Conservation (phyloP, 1,284 basidiomycete genomes). For the Volvariella volvacea region DNA sequence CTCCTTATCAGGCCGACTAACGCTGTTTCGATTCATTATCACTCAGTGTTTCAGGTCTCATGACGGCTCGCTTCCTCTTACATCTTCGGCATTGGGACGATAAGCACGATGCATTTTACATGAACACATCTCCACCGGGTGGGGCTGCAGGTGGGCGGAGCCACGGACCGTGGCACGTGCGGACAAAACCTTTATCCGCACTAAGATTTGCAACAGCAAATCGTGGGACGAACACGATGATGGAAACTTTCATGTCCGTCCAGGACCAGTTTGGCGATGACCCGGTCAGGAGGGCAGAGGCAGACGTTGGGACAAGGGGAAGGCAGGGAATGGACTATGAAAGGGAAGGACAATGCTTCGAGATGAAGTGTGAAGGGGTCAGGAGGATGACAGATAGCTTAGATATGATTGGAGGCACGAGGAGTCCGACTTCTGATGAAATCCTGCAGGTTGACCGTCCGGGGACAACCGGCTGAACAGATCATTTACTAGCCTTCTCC, state of each 20-base stretch:
- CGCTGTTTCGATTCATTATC: background rate
- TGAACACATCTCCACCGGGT: conserved; percentile 1
- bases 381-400: too few species aligned
- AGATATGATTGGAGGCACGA: too few species aligned
- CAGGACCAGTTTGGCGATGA: conserved; percentile 13
- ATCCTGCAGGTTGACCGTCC: too few species aligned
- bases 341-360: too few species aligned
- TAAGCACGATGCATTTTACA: conserved; percentile 4
- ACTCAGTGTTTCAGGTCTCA: conserved; percentile 14
- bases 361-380: too few species aligned
- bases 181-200: background rate
- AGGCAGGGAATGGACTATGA: too few species aligned
- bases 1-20: background rate
- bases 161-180: conserved; percentile 2
- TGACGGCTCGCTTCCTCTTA: conserved; percentile 17
- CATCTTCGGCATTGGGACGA: conserved; percentile 15
- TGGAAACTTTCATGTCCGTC: conserved; percentile 1
- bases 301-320: too few species aligned
- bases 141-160: background rate
- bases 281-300: conserved; percentile 9
- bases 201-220: conserved; percentile 5
- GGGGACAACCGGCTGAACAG: too few species aligned
- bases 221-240: background rate
- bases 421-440: too few species aligned
- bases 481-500: too few species aligned